Percentiles rank a stretch among this genome's conserved stretches.
phyloP scores from a whole-genome alignment of 2,329 filamentous ascomycete genomes.

The Colletotrichum simmondsii region DNA sequence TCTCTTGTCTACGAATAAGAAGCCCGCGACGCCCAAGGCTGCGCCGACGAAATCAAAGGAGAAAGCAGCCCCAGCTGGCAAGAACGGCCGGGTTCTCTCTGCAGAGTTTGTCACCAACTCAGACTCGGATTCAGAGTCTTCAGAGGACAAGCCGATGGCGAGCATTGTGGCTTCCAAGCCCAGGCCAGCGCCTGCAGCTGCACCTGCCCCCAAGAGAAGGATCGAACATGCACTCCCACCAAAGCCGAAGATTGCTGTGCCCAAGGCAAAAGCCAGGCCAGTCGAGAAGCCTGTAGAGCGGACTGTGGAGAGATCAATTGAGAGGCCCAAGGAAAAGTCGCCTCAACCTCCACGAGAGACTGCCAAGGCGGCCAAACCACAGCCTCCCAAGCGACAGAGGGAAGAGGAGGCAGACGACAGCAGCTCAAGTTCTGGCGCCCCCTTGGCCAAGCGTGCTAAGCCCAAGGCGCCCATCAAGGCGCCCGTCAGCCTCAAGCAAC shows the following conservation, averaged over 20 bases:
- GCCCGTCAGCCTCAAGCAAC: slow-evolving; percentile 50
- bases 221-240: slow-evolving; percentile 37
- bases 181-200: slow-evolving; percentile 38
- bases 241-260: slow-evolving; percentile 43
- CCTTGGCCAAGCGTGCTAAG: slow-evolving; percentile 68
- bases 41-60: slow-evolving; percentile 56
- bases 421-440: slow-evolving; percentile 69
- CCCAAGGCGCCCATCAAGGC: slow-evolving; percentile 53
- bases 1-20: slow-evolving; percentile 52
- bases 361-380: slow-evolving; percentile 43
- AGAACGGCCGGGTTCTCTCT: slow-evolving; percentile 60
- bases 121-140: slow-evolving; percentile 67
- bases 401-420: slow-evolving; percentile 62
- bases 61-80: slow-evolving; percentile 47
- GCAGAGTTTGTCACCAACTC: slow-evolving; percentile 68
- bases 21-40: slow-evolving; percentile 43
- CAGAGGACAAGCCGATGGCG: slow-evolving; percentile 59
- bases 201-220: slow-evolving; percentile 41
- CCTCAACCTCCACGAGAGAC: slow-evolving; percentile 41
- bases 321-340: slow-evolving; percentile 41
- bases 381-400: slow-evolving; percentile 60
- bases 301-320: slow-evolving; percentile 26
- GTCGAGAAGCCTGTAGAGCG: slow-evolving; percentile 38
- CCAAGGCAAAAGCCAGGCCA: slow-evolving; percentile 47
- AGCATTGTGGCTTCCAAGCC: slow-evolving; percentile 46